Conservation (phyloP, 108 stramenopile species). For the Cyclotella choctawhatcheeana region DNA sequence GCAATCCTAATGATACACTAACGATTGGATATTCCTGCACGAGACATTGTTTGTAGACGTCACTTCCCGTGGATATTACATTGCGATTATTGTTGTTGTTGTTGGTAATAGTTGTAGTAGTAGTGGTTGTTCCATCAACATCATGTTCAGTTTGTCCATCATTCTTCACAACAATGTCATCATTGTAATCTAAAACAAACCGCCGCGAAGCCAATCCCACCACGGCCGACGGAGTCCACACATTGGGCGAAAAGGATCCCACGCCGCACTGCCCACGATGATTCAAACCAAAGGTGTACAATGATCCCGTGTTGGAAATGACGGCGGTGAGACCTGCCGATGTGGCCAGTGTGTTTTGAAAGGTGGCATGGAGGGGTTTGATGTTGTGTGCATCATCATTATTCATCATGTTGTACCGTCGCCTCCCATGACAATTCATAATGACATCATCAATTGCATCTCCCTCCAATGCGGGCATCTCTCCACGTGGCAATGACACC, state of each 20-base stretch:
- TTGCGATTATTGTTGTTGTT: conserved; percentile 9
- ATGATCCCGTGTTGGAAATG: conserved; percentile 58
- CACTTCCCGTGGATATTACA: conserved; percentile 16
- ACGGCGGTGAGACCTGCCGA: conserved; percentile 80
- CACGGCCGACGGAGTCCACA: conserved; percentile 76
- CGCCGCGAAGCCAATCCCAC: conserved; percentile 48
- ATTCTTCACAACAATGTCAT: conserved; percentile 8
- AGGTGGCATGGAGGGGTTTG: conserved; percentile 19
- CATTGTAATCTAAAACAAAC: conserved; percentile 38
- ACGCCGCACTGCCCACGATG: conserved; percentile 84
- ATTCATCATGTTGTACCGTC: background rate
- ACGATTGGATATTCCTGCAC: conserved; percentile 71
- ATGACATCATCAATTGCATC: conserved; percentile 8
- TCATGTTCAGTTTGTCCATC: no score
- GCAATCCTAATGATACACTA: conserved; percentile 83
- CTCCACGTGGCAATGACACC: conserved; percentile 28
- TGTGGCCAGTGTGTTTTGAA: conserved; percentile 49
- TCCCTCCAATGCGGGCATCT: conserved; percentile 41
- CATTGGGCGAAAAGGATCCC: conserved; percentile 64
- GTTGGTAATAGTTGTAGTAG: background rate
- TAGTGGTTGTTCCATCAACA: no score
- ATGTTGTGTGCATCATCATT: background rate
- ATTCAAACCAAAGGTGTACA: conserved; percentile 81
- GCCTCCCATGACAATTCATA: background rate
- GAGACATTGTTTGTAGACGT: conserved; percentile 30